Evolutionary conservation across 345 rosid genomes (phyloP).

Genomic region (Heritiera fomes): DNA sequence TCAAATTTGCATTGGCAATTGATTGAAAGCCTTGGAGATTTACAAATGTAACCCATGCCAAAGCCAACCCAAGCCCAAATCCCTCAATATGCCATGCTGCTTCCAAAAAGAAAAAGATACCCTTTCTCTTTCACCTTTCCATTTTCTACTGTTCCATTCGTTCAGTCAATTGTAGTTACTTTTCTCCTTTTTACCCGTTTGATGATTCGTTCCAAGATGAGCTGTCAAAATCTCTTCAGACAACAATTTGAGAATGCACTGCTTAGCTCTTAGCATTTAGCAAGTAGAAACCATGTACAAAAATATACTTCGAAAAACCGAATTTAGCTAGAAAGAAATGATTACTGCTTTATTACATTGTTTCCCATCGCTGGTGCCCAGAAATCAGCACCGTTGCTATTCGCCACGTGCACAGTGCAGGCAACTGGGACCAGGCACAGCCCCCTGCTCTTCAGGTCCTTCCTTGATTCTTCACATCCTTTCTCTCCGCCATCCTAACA

Average conservation of each 20-base stretch:
- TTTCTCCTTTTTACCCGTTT: not conserved
- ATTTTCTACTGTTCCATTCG: not conserved
- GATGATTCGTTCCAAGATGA: not conserved
- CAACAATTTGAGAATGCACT: not conserved
- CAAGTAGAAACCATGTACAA: not conserved
- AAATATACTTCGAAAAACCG: not conserved
- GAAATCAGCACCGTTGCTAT: slow-evolving; percentile 79
- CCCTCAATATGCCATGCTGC: not conserved
- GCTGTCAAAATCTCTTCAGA: slow-evolving; percentile 15
- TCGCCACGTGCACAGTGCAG: slow-evolving; percentile 59
- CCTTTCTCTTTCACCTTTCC: not conserved
- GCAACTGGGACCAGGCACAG: slow-evolving; percentile 77
- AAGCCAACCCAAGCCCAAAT: not conserved
- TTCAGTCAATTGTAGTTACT: not conserved
- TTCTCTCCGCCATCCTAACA: slow-evolving; percentile 43
- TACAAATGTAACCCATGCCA: slow-evolving; percentile 9
- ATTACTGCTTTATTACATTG: slow-evolving; percentile 23
- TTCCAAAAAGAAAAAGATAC: not conserved
- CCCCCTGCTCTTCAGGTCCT: slow-evolving; percentile 75
- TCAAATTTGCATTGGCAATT: slow-evolving; percentile 16
- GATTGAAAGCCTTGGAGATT: not conserved
- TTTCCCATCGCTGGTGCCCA: slow-evolving; percentile 73
- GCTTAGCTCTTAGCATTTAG: not conserved
- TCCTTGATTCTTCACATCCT: slow-evolving; percentile 33
- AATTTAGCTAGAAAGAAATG: not conserved